Evolutionary conservation across 441 rosid genomes (phyloP).

Genomic region (Codiaeum variegatum): DNA sequence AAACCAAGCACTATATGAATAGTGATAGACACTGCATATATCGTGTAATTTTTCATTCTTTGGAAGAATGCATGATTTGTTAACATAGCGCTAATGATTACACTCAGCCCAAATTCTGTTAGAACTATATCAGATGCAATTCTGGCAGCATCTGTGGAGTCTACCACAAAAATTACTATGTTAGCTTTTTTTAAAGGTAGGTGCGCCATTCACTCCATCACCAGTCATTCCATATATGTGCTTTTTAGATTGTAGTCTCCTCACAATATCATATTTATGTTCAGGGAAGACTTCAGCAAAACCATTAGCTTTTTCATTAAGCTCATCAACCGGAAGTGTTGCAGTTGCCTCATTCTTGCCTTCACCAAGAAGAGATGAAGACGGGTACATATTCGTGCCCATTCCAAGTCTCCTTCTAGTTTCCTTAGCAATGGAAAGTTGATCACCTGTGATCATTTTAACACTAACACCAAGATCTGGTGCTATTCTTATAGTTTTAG

Average conservation of each 20-base stretch:
- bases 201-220: slow-evolving; percentile 92
- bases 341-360: slow-evolving; percentile 57
- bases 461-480: slow-evolving; percentile 89
- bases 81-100: slow-evolving; percentile 74
- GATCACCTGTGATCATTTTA: slow-evolving; percentile 98
- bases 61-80: slow-evolving; percentile 88
- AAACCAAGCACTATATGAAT: slow-evolving; percentile 95
- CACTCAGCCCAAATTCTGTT: slow-evolving; percentile 86
- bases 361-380: slow-evolving; percentile 74
- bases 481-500: slow-evolving; percentile 89
- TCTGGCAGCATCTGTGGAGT: slow-evolving; percentile 87
- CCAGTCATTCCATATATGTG: slow-evolving; percentile 95
- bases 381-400: slow-evolving; percentile 98
- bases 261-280: slow-evolving; percentile 83
- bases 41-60: slow-evolving; percentile 92
- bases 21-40: slow-evolving; percentile 89
- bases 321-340: slow-evolving; percentile 77
- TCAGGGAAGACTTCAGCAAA: slow-evolving; percentile 95
- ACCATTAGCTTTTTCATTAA: slow-evolving; percentile 89
- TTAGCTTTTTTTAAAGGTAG: slow-evolving; percentile 94
- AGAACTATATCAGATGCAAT: slow-evolving; percentile 88
- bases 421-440: slow-evolving; percentile 94
- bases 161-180: slow-evolving; percentile 90
- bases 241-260: slow-evolving; percentile 64
- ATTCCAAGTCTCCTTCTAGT: slow-evolving; percentile 96